Evolutionary conservation across 441 rosid genomes (phyloP).

Genomic region (Theobroma grandiflorum): DNA sequence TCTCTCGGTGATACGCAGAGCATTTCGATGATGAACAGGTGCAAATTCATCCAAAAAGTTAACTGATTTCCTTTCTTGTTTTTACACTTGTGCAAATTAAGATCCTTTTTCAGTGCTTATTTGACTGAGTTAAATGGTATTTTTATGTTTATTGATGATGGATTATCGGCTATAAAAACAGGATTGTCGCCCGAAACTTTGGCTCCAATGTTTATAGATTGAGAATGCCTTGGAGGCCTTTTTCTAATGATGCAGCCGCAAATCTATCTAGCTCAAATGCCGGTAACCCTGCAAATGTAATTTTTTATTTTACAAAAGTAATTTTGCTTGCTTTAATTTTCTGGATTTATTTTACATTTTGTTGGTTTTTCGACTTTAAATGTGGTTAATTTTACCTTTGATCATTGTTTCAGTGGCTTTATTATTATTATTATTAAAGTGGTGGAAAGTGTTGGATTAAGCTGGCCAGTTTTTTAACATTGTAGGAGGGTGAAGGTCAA

Average conservation of each 20-base stretch:
- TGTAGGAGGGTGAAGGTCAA: slow-evolving; percentile 47
- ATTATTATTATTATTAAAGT: neutral
- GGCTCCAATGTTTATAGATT: slow-evolving; percentile 37
- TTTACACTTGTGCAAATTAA: neutral
- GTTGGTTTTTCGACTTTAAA: neutral
- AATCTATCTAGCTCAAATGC: slow-evolving; percentile 31
- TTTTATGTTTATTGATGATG: slow-evolving; percentile 1
- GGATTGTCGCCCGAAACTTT: slow-evolving; percentile 49
- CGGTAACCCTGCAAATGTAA: slow-evolving; percentile 40
- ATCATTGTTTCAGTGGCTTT: neutral
- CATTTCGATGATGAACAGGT: slow-evolving; percentile 24
- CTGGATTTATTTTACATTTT: neutral
- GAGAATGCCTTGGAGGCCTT: slow-evolving; percentile 40
- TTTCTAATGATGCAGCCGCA: slow-evolving; percentile 39
- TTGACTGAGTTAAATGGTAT: neutral
- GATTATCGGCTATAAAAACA: slow-evolving; percentile 27
- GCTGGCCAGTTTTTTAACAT: slow-evolving; percentile 20
- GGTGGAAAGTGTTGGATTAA: slow-evolving; percentile 22
- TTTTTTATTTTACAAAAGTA: neutral
- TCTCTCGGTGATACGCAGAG: too few relatives aligned
- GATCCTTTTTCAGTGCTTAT: neutral
- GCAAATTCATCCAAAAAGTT: neutral
- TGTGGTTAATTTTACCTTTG: neutral
- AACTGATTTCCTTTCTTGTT: neutral
- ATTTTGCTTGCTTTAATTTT: neutral